Evolutionary conservation across 129 eudicot genomes (phyloP).

Genomic region (Ambrosia artemisiifolia): DNA sequence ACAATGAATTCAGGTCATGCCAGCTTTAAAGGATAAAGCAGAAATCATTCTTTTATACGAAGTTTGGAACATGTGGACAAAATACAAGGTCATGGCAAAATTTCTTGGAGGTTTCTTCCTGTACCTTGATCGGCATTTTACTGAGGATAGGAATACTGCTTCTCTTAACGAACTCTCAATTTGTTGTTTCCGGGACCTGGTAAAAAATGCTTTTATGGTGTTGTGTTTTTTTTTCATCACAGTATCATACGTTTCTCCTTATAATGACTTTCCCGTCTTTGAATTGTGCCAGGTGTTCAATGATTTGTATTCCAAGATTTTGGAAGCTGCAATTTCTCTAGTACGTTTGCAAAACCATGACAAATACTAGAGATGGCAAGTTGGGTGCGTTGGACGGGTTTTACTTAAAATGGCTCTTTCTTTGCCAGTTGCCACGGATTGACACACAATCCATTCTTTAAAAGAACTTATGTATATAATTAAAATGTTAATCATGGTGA

Average conservation of each 20-base stretch:
- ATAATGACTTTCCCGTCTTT: neutral
- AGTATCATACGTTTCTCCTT: neutral
- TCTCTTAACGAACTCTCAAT: constrained; percentile 36
- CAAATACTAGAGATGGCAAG: constrained; percentile 3
- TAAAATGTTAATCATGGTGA: neutral
- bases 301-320: constrained; percentile 20
- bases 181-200: constrained; percentile 48
- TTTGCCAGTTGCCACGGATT: neutral
- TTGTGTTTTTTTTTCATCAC: constrained; percentile 2
- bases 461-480: neutral
- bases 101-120: constrained; percentile 49
- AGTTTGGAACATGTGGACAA: constrained; percentile 46
- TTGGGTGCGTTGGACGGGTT: neutral
- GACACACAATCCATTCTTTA: neutral
- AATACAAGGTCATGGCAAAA: constrained; percentile 48
- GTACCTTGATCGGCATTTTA: constrained; percentile 48
- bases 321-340: constrained; percentile 40
- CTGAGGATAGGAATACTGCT: constrained; percentile 18
- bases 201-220: constrained; percentile 14
- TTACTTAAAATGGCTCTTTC: neutral
- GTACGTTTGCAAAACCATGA: constrained; percentile 31
- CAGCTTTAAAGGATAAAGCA: constrained; percentile 40
- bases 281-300: constrained; percentile 36
- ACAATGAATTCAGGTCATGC: constrained; percentile 42
- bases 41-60: constrained; percentile 30